Evolutionary conservation across 176 grass and related monocot genomes (phyloP), one percentile per base, ranked within the genome.

Genomic region (Dendrocalamus sinicus): DNA sequence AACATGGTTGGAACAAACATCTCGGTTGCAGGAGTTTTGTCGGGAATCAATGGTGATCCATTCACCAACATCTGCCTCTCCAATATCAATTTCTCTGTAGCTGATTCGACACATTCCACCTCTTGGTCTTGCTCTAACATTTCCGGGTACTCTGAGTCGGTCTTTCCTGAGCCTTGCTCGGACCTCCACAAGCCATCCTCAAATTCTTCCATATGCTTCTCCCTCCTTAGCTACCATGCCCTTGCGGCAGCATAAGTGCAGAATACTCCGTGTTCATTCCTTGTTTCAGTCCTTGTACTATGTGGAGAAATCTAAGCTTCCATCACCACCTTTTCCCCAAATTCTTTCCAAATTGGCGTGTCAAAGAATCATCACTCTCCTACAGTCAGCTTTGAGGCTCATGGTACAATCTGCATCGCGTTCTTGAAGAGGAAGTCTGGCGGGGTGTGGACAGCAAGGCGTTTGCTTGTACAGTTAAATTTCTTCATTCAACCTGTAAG

Each of bases 401-500:
- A 69, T 16, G 48, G 16, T 43, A 62, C 83, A 76, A 22, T 52
- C 75, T 14, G 24, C 15, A 43, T 53, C 35, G 26, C 75, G 30
- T 77, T 84, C 53, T 73, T 54, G 45, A 71, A 7, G 46, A 67
- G 65, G 71, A 83, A 73, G 78, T 60, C 77, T 68, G 48, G 78
- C 1, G 32, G 51, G 67, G 40, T 67, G 20, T 73, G 79, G 74
- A 62, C 81, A 76, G 62, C 12, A 15, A 83, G 40, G 84, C 80
- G 80, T 81, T 66, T 89, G 69, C 75, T 83, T 95, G 94, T 96
- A 96, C 91, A 96, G 94, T 85, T 88, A 75, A 82, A 91, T 92
- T 93, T 91, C 6, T 95, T 95, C 73, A 93, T 91, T 95, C 94
- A 95, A 95, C 83, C 61, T 95, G 89, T 95, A 91, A 93, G 87